Percentiles rank a stretch among this genome's conserved stretches.
These are phyloP conservation scores for Pyrus pyrifolia DNA, from an alignment of 306 rosid species.

Conservation along the genomic window DNA sequence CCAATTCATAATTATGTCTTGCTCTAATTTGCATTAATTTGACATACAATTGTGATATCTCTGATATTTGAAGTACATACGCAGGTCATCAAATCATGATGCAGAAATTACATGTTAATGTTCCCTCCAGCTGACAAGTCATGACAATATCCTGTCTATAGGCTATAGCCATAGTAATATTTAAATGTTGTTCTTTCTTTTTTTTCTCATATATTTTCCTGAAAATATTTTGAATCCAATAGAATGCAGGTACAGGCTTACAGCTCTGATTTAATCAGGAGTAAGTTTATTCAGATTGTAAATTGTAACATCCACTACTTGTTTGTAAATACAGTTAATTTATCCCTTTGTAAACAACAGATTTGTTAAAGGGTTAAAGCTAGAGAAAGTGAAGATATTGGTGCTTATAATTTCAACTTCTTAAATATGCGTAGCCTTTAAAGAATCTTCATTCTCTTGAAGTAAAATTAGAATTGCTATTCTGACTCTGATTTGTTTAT, in stretches of 20 bases:
- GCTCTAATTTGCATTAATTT: neutral
- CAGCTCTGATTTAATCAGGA: neutral
- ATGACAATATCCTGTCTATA: neutral
- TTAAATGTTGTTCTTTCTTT: neutral
- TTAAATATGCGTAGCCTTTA: neutral
- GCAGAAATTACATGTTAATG: neutral
- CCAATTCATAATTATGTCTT: neutral
- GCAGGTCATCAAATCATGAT: conserved; percentile 2
- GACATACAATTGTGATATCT: neutral
- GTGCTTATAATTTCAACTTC: neutral
- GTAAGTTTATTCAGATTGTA: neutral
- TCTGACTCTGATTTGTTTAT: neutral
- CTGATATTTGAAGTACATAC: neutral
- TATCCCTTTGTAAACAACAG: neutral
- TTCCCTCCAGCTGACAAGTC: conserved; percentile 3
- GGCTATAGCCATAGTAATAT: neutral
- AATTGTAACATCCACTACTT: neutral
- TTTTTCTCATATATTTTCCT: neutral
- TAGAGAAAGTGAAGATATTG: neutral
- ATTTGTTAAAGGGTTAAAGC: neutral
- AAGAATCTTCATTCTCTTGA: neutral
- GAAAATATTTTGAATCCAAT: neutral
- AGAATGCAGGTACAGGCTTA: neutral
- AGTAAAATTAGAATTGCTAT: neutral
- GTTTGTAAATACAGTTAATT: neutral